A percentile compares a stretch with the other conserved stretches of the same genome.
Conservation (phyloP, 805 yeast genomes). For the Pichia nanzhaoensis region DNA sequence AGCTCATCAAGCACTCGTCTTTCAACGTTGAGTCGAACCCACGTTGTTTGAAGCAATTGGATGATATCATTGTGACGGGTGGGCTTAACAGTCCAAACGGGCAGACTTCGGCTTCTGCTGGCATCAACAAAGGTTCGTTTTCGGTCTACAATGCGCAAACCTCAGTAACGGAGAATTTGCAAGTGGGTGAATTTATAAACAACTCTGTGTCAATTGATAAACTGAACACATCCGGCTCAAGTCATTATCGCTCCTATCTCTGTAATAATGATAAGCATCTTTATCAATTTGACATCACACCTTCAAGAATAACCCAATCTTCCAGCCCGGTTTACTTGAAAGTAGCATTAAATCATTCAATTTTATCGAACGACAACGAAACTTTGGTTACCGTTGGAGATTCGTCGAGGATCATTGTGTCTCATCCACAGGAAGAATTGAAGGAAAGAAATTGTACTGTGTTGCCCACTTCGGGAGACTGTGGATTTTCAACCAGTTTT, state of each 20-base stretch:
- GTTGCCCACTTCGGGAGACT: constrained; percentile 52
- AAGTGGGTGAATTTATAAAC: constrained; percentile 76
- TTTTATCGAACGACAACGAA: constrained; percentile 56
- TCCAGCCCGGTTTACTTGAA: constrained; percentile 42
- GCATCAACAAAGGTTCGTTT: constrained; percentile 48
- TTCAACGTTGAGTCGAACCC: constrained; percentile 42
- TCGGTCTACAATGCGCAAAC: constrained; percentile 49
- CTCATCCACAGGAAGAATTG: constrained; percentile 34
- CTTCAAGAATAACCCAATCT: constrained; percentile 32
- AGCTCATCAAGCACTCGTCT: constrained; percentile 1
- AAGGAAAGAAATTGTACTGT: constrained; percentile 32
- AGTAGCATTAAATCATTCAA: constrained; percentile 70
- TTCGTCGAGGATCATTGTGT: constrained; percentile 53
- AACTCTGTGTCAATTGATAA: constrained; percentile 62
- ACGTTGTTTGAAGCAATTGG: constrained; percentile 56
- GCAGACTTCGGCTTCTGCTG: constrained; percentile 1
- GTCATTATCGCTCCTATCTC: constrained; percentile 49
- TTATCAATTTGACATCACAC: constrained; percentile 54
- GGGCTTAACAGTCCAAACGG: constrained; percentile 30
- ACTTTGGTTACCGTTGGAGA: constrained; percentile 72
- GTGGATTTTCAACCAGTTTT: constrained; percentile 79
- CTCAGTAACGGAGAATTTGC: constrained; percentile 41
- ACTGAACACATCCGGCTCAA: constrained; percentile 27
- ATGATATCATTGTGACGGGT: constrained; percentile 43
- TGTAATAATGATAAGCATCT: constrained; percentile 80